Evolutionary conservation across 2,329 filamentous ascomycete species (phyloP).

Genomic region (Talaromyces sp.): DNA sequence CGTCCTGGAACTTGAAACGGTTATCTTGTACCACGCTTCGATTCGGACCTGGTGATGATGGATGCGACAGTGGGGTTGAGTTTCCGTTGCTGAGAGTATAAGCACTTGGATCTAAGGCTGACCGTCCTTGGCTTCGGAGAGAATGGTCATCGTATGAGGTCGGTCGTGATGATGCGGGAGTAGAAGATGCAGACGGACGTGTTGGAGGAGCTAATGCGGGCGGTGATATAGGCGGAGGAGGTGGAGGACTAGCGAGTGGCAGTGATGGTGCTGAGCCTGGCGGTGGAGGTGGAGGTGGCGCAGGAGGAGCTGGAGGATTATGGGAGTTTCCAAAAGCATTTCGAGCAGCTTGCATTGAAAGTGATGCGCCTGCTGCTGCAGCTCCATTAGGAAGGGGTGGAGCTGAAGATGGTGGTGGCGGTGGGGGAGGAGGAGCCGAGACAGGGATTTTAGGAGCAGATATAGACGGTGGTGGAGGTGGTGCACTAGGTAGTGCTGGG

Average conservation of each 20-base stretch:
- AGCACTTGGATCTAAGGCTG: conserved; percentile 67
- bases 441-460: conserved; percentile 37
- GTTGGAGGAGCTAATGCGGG: conserved; percentile 40
- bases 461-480: conserved; percentile 38
- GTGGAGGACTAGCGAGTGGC: conserved; percentile 43
- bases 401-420: conserved; percentile 34
- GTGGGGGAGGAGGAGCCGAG: conserved; percentile 36
- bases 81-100: conserved; percentile 68
- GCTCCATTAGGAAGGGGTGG: conserved; percentile 35
- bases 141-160: conserved; percentile 22
- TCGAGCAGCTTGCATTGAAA: conserved; percentile 56
- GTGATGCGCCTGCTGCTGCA: conserved; percentile 41
- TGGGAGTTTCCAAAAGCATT: conserved; percentile 50
- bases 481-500: conserved; percentile 40
- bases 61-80: conserved; percentile 24
- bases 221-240: conserved; percentile 42
- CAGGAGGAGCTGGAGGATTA: conserved; percentile 41
- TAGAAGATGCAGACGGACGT: conserved; percentile 39
- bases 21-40: conserved; percentile 62
- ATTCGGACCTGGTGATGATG: conserved; percentile 31
- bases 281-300: conserved; percentile 32
- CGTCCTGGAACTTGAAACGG: conserved; percentile 82
- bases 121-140: conserved; percentile 47
- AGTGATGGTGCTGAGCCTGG: conserved; percentile 42
- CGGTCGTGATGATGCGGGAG: conserved; percentile 32